Base-by-base conservation (phyloP, 768 basidiomycete species). In the Gloeopeniophorella convolvens region DNA sequence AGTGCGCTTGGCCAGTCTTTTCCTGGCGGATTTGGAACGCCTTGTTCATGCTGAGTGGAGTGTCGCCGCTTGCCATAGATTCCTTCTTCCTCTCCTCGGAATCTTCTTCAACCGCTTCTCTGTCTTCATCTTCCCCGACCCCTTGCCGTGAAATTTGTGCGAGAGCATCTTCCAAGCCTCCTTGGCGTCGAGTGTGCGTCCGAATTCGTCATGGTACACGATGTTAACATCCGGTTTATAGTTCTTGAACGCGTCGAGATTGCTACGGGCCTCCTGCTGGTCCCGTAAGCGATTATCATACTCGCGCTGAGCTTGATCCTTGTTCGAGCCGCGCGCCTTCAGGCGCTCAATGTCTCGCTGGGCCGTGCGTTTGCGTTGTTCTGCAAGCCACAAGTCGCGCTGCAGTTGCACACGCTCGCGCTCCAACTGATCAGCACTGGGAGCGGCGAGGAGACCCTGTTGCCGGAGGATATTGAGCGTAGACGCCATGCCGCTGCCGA, bases 101-200 rank as follows among this genome's bases (percentile, higher is more conserved):
- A 98, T 97, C 73, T 88, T 93, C 78, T 94, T 93, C 57, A 97
- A 62, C 54, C 91, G 77, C 67, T 97, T 97, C 74, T 97, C 95
- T 20, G 86, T 93, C 77, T 98, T 98, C 80, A 88, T 89, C 72
- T 85, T 89, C 10, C 96, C 96, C 1, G 89, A 89, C 2, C 91
- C 91, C 68, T 98, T 97, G 30, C 96, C 96, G 59, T 99, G 96
- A 80, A 99, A 98, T 64, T 90, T 89, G 66, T 99, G 96, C 36
- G 89, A 93, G 35, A 99, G 72, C 15, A 92, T 90, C 70, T 97
- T 97, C 94, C 95, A 98, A 5, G 95, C 94, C 71, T 99, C 96
- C 73, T 97, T 97, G 16, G 84, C 84, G 20, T 89, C 89, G 65
- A 93, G 70, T 50, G 76, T 64, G 32, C 96, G 77, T 40, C 96